Conservation (phyloP, 108 stramenopile species). For the Parietichytrium sp. region DNA sequence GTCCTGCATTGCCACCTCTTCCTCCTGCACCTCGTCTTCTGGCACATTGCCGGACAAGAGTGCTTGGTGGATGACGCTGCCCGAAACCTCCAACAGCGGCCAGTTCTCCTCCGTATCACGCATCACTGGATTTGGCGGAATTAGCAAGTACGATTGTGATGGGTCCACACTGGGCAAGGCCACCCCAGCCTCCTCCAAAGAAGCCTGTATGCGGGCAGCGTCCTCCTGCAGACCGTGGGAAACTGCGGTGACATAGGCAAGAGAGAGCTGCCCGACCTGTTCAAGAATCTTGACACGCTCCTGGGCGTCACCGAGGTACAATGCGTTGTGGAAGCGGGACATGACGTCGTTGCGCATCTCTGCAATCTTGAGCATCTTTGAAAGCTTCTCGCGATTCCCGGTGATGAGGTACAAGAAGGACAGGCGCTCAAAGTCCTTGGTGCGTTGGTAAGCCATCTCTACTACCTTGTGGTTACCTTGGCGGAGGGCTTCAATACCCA, state of each 20-base stretch:
- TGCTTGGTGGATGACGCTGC: constrained; percentile 20
- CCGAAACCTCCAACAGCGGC: constrained; percentile 73
- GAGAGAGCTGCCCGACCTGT: constrained; percentile 82
- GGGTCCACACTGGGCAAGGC: constrained; percentile 64
- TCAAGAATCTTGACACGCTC: constrained; percentile 89
- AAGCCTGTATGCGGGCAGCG: constrained; percentile 81
- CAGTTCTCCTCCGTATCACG: constrained; percentile 75
- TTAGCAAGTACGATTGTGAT: constrained; percentile 69
- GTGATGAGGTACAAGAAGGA: constrained; percentile 94
- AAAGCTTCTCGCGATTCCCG: constrained; percentile 86
- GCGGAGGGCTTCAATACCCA: constrained; percentile 87
- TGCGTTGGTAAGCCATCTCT: constrained; percentile 96
- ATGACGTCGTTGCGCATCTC: constrained; percentile 90
- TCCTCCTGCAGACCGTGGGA: constrained; percentile 87
- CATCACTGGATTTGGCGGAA: constrained; percentile 92
- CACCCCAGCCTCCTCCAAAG: constrained; percentile 79
- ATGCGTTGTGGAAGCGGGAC: constrained; percentile 93
- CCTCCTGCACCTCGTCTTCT: constrained; percentile 25
- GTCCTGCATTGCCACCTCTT: background rate
- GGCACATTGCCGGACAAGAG: background rate
- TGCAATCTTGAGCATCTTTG: constrained; percentile 95
- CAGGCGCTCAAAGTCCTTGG: constrained; percentile 93
- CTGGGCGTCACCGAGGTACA: constrained; percentile 87
- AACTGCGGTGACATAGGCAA: constrained; percentile 86
- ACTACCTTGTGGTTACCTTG: constrained; percentile 97